A percentile compares a stretch with the other conserved stretches of the same genome.
Evolutionary conservation across 78 protist species (phyloP).

Genomic region (Anaeramoeba ignava): DNA sequence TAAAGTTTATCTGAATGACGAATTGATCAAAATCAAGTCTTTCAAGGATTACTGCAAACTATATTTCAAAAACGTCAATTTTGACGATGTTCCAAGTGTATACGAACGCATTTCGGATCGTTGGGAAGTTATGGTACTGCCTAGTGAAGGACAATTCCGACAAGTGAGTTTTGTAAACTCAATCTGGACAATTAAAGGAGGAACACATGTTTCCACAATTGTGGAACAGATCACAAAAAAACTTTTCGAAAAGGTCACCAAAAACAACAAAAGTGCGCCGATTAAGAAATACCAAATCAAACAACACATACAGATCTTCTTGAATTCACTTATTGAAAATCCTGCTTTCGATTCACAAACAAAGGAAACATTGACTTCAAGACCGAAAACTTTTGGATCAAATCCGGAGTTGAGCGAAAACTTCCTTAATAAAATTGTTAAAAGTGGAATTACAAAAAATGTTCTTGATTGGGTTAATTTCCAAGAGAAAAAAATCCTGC

Average conservation of each 20-base stretch:
- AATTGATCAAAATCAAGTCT: not conserved
- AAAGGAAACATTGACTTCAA: conserved; percentile 71
- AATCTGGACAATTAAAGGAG: conserved; percentile 90
- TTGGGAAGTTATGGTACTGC: conserved; percentile 29
- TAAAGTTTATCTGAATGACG: conserved; percentile 1
- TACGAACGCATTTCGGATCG: conserved; percentile 26
- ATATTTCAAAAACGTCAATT: not conserved
- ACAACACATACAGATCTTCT: conserved; percentile 63
- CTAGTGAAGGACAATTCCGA: conserved; percentile 33
- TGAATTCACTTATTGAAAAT: conserved; percentile 83
- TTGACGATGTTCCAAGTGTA: not conserved
- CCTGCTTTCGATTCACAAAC: conserved; percentile 93
- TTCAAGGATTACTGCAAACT: conserved; percentile 60
- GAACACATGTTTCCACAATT: conserved; percentile 78
- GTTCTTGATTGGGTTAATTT: conserved; percentile 42
- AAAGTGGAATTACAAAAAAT: conserved; percentile 49
- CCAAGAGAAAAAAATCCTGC: conserved; percentile 44
- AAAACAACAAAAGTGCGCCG: conserved; percentile 34
- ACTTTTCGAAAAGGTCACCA: conserved; percentile 29
- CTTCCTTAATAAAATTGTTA: conserved; percentile 31
- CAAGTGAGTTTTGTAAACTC: conserved; percentile 85
- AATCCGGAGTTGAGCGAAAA: conserved; percentile 45
- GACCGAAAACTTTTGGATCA: conserved; percentile 44
- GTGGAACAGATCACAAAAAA: conserved; percentile 36
- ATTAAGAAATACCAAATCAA: conserved; percentile 32